Evolutionary conservation across 768 basidiomycete genomes (phyloP).

Genomic region (Phlebiopsis flavidoalba): DNA sequence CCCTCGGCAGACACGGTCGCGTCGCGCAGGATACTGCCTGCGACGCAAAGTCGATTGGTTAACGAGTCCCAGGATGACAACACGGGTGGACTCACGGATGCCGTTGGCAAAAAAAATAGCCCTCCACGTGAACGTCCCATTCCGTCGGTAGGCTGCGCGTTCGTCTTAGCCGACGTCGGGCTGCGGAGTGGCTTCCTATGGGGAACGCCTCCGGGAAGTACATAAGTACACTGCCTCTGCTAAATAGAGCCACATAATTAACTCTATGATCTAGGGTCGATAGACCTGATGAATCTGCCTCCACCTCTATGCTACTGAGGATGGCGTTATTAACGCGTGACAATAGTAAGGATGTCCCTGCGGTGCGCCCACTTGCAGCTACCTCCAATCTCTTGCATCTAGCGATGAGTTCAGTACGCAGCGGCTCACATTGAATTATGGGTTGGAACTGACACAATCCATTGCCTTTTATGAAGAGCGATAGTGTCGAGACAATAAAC

Average conservation of each 20-base stretch:
- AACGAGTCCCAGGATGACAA: neutral
- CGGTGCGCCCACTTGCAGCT: conserved; percentile 30
- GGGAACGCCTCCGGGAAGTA: conserved; percentile 52
- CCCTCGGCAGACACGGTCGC: conserved; percentile 60
- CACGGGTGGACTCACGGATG: conserved; percentile 39
- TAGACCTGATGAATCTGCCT: too few relatives aligned
- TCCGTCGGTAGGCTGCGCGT: conserved; percentile 49
- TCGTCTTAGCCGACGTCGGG: conserved; percentile 40
- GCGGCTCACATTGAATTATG: neutral
- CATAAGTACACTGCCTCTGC: conserved; percentile 56
- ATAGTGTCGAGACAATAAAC: conserved; percentile 44
- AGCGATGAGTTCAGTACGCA: neutral
- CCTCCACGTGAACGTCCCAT: conserved; percentile 58
- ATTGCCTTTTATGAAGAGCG: conserved; percentile 72
- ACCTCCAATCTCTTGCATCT: conserved; percentile 67
- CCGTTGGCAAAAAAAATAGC: conserved; percentile 71
- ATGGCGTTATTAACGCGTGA: too few relatives aligned
- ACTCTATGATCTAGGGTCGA: too few relatives aligned
- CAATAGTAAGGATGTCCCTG: conserved; percentile 32
- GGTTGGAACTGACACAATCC: conserved; percentile 48
- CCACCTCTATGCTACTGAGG: too few relatives aligned
- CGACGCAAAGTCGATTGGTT: neutral
- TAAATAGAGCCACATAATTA: too few relatives aligned
- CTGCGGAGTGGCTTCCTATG: conserved; percentile 28
- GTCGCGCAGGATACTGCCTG: conserved; percentile 67